Evolutionary conservation across 1,284 basidiomycete genomes (phyloP), one percentile per base, ranked within the genome.

Genomic region (Ustilago loliicola): DNA sequence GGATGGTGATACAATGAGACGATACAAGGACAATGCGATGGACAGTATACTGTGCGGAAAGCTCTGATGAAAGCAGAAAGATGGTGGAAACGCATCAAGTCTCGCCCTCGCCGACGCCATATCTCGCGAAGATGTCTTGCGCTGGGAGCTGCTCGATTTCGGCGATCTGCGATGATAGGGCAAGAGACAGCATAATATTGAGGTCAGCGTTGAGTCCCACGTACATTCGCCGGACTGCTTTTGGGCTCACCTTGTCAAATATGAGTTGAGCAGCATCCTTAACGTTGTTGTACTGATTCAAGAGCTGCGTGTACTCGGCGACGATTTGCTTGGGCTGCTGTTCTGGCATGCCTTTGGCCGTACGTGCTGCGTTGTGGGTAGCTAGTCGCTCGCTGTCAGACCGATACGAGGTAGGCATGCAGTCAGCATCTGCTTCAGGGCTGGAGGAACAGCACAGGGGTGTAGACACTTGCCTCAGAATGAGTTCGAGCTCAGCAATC

Each of bases 271-370:
- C 61, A 30, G 61, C 51, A 36, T 79, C 72, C n/a, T 68, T 79
- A 47, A 79, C 76, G 10, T 50, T 56, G 34, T 79, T 79, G 55
- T 79, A 79, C 23, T 67, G 51, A 27, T 53, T 71, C 5, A 79
- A 52, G 23, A 75, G 62, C 17, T 53, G 13, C 45, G 74, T 72
- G 55, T 79, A 71, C 38, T 63, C 68, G 15, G 47, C 25, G 17
- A 79, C 72, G 38, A 74, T 56, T 32, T 71, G 65, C 7, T 75
- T 52, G 10, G 71, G 51, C 15, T 64, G 51, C 25, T 76, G 73
- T 38, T 60, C 57, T 3, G 58, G 36, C 19, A 70, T 21, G 9
- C 42, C n/a, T 51, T 53, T 30, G 19, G 62, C 21, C 17, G 10
- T 36, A 8, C 69, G 61, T 1, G 42, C 38, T 38, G 61, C 69